These are phyloP conservation scores for Hibiscus tridactylites DNA, from an alignment of 345 rosid genomes.

Conservation along the genomic window DNA sequence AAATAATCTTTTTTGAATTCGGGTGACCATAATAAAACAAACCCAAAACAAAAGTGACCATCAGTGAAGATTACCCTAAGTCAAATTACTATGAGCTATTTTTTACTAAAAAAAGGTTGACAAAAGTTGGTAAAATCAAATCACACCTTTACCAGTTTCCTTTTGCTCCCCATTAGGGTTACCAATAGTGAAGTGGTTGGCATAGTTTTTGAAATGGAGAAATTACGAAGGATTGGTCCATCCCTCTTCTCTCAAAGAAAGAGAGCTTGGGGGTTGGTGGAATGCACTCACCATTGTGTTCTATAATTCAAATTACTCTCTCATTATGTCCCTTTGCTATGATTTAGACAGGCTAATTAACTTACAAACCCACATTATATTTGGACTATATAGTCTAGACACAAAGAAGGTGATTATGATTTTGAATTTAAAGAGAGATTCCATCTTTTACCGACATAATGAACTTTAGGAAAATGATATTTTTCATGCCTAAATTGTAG, in stretches of 20 bases:
- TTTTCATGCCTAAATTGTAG: neutral
- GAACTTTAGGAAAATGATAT: neutral
- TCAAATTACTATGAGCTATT: neutral
- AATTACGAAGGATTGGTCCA: neutral
- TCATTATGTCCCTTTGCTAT: constrained; percentile 8
- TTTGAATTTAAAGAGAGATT: neutral
- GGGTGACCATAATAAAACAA: too few relatives aligned
- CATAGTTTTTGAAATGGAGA: neutral
- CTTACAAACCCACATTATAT: neutral
- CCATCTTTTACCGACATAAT: neutral
- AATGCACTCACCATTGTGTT: constrained; percentile 1
- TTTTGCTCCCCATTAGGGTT: constrained; percentile 10
- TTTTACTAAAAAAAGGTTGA: neutral
- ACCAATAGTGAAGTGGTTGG: constrained; percentile 1
- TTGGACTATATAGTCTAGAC: neutral
- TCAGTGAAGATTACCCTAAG: too few relatives aligned
- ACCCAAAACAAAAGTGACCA: too few relatives aligned
- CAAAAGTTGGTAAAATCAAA: neutral
- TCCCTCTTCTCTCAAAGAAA: neutral
- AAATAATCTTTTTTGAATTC: too few relatives aligned
- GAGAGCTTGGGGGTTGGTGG: constrained; percentile 6
- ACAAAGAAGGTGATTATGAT: neutral
- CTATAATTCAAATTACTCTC: neutral
- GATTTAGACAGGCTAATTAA: constrained; percentile 7
- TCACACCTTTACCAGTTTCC: neutral